A percentile compares a stretch with the other conserved stretches of the same genome.
phyloP scores from a whole-genome alignment of 306 rosid genomes.

The Rubus idaeus region DNA sequence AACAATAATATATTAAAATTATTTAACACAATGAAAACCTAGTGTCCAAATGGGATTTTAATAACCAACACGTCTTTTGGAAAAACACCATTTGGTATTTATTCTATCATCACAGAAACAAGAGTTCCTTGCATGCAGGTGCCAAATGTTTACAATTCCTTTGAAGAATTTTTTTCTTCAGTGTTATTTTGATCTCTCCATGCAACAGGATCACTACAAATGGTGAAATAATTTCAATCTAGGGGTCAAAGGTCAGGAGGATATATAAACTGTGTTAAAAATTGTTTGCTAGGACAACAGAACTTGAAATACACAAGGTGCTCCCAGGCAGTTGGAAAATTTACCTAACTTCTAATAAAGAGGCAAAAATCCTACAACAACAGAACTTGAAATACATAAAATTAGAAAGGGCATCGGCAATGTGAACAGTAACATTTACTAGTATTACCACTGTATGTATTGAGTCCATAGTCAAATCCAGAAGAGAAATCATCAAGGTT shows the following conservation, averaged over 20 bases:
- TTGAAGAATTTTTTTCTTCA: not conserved
- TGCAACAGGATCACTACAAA: not conserved
- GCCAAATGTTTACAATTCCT: not conserved
- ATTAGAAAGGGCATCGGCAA: constrained; percentile 22
- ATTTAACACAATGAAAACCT: constrained; percentile 11
- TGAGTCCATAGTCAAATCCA: constrained; percentile 50
- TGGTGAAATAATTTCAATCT: not conserved
- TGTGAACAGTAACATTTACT: not conserved
- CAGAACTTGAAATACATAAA: not conserved
- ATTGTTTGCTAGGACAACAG: not conserved
- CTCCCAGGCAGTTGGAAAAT: not conserved
- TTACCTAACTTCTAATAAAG: not conserved
- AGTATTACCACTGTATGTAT: constrained; percentile 42
- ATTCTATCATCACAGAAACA: not conserved
- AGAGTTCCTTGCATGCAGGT: constrained; percentile 1
- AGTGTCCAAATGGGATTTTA: constrained; percentile 7
- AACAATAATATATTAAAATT: constrained; percentile 11
- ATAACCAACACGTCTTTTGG: not conserved
- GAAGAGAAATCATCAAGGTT: constrained; percentile 41
- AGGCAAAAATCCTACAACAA: not conserved
- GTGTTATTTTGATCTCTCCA: not conserved
- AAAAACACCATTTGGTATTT: not conserved
- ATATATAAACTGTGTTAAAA: not conserved
- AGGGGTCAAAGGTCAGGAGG: constrained; percentile 3
- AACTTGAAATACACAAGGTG: not conserved